Base-by-base conservation (phyloP, 345 rosid species). In the Syzygium aqueum region DNA sequence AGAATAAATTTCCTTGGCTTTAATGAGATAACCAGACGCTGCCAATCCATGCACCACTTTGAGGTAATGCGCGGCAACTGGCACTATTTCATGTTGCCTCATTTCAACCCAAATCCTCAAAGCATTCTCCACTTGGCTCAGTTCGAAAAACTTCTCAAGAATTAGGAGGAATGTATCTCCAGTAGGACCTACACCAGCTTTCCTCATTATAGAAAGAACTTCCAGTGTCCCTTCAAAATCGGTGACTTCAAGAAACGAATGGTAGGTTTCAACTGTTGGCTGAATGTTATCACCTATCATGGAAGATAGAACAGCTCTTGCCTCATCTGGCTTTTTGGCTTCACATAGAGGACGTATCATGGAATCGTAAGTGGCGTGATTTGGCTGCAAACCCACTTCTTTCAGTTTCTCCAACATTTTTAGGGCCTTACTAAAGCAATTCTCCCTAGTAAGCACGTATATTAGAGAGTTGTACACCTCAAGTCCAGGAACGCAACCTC, bases 51-150 rank as follows among this genome's bases (percentile, higher is more conserved):
- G 91, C 87, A 93, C 94, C 89, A 91, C 78, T 86, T 88, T 85
- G 85, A 63, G 89, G 87, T 94, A 95, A 87, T 94, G 96, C 87
- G 86, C 89, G 46, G 85, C 84, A 89, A 57, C 85, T 51, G 95
- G 92, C 61, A 51, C 86, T 73, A 94, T 87, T 88, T 91, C 94
- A 90, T 93, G 93, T 61, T 87, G 91, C 92, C 89, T 89, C 97
- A 96, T 94, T 92, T 94, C 95, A 28, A 84, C 82, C 99, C 97
- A 96, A 51, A 95, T 90, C 92, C 92, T 94, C 92, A 97, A 85
- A 83, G 95, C 94, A 88, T 91, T 90, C 87, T 94, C 95, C 14
- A 95, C 94, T 89, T 95, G 96, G 87, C 91, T 89, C 85, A 90
- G 85, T 89, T 90, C 91, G 88, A 97, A 92, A 84, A 93, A 87